Evolutionary conservation across 345 rosid genomes (phyloP).

Genomic region (Trapa bicornis): DNA sequence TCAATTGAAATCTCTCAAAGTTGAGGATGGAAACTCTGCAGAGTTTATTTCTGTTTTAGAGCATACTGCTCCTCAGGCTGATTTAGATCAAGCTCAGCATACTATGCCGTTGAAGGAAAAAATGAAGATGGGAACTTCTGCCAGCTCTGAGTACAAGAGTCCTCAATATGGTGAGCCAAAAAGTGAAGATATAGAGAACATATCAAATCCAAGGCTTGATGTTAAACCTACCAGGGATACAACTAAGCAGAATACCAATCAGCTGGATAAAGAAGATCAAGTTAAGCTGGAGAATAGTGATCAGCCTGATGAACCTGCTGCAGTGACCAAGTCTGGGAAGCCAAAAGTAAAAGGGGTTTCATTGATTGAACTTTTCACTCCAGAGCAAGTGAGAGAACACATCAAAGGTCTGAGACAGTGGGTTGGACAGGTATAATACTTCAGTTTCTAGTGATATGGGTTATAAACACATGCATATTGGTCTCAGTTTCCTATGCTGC

Average conservation of each 20-base stretch:
- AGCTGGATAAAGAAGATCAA: slow-evolving; percentile 34
- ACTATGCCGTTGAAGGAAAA: slow-evolving; percentile 38
- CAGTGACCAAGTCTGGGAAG: slow-evolving; percentile 69
- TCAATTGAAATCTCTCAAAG: slow-evolving; percentile 31
- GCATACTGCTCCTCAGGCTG: slow-evolving; percentile 30
- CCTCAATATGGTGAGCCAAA: slow-evolving; percentile 29
- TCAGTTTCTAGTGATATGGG: neutral
- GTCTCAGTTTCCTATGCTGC: neutral
- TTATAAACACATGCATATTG: neutral
- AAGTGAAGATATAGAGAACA: slow-evolving; percentile 38
- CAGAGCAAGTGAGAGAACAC: slow-evolving; percentile 93
- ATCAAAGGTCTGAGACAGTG: slow-evolving; percentile 87
- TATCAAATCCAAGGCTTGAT: slow-evolving; percentile 29
- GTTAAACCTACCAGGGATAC: slow-evolving; percentile 24
- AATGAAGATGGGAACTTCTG: slow-evolving; percentile 43
- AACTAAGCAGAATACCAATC: slow-evolving; percentile 24
- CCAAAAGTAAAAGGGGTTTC: slow-evolving; percentile 96
- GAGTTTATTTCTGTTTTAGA: slow-evolving; percentile 20
- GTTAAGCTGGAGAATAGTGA: slow-evolving; percentile 42
- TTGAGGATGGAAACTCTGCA: slow-evolving; percentile 33
- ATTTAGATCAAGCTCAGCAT: slow-evolving; percentile 34
- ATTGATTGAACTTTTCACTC: slow-evolving; percentile 87
- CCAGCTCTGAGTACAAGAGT: slow-evolving; percentile 39
- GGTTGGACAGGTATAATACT: slow-evolving; percentile 85
- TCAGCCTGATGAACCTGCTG: slow-evolving; percentile 35